Percentiles rank a stretch among this genome's conserved stretches.
phyloP scores from a whole-genome alignment of 257 asterid genomes.

The Eucommia ulmoides region DNA sequence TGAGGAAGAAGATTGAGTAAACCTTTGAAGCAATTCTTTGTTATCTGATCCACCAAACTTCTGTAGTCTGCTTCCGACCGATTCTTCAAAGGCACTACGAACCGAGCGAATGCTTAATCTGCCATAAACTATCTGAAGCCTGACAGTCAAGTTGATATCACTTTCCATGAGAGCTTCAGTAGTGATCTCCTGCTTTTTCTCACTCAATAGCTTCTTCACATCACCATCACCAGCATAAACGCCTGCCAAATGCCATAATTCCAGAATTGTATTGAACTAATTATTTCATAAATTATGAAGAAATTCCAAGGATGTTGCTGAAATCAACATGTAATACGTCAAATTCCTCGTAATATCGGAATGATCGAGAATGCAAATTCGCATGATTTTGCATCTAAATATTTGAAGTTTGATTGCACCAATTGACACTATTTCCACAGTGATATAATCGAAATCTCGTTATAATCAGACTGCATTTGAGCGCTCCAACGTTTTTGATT shows the following conservation, averaged over 20 bases:
- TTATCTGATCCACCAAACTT: conserved; percentile 59
- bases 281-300: neutral
- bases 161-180: conserved; percentile 47
- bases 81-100: conserved; percentile 70
- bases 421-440: neutral
- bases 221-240: conserved; percentile 77
- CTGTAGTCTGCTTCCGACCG: conserved; percentile 58
- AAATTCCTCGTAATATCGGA: neutral
- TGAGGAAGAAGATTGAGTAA: no score
- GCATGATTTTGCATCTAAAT: neutral
- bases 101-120: conserved; percentile 64
- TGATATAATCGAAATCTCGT: neutral
- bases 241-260: conserved; percentile 25
- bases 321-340: neutral
- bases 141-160: conserved; percentile 60
- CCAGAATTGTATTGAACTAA: neutral
- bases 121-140: conserved; percentile 88
- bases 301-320: neutral
- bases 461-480: no score
- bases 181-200: conserved; percentile 36
- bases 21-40: conserved; percentile 69
- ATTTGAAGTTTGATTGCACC: neutral
- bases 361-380: neutral
- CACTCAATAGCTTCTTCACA: conserved; percentile 35
- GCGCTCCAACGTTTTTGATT: neutral